A percentile compares a stretch with the other conserved stretches of the same genome.
Conservation (phyloP, 208 protist species). For the Angomonas ambiguus region DNA sequence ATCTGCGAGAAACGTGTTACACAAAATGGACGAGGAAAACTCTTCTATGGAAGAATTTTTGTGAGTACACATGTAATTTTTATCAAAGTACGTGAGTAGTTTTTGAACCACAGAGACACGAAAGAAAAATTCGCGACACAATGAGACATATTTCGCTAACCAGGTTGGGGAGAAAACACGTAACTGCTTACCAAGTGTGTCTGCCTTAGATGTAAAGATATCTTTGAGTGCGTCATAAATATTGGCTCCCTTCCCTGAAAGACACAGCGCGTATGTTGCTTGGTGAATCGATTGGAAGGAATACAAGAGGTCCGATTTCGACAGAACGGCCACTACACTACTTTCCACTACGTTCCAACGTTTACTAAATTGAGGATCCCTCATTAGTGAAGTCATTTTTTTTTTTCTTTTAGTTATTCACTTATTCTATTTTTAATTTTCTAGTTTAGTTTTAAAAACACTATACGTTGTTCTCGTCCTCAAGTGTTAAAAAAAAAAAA, state of each 20-base stretch:
- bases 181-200: slow-evolving; percentile 24
- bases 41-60: slow-evolving; percentile 36
- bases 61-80: slow-evolving; percentile 23
- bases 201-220: slow-evolving; percentile 30
- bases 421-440: background rate
- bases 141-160: slow-evolving; percentile 31
- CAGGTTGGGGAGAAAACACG: slow-evolving; percentile 17
- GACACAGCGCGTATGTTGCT: slow-evolving; percentile 66
- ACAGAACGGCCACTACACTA: slow-evolving; percentile 44
- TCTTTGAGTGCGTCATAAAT: slow-evolving; percentile 42
- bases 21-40: slow-evolving; percentile 53
- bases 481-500: too few species aligned
- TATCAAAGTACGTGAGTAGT: slow-evolving; percentile 26
- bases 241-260: slow-evolving; percentile 28
- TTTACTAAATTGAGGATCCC: slow-evolving; percentile 22
- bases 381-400: background rate
- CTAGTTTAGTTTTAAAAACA: too few species aligned
- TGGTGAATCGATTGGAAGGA: slow-evolving; percentile 82
- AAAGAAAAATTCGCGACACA: slow-evolving; percentile 38
- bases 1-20: slow-evolving; percentile 16
- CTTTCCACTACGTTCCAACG: slow-evolving; percentile 66
- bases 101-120: slow-evolving; percentile 64
- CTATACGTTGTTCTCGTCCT: too few species aligned
- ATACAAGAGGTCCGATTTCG: slow-evolving; percentile 32
- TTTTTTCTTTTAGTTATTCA: background rate